A percentile compares a stretch with the other conserved stretches of the same genome.
phyloP scores from a whole-genome alignment of 257 asterid genomes.

The Solanum rostratum region DNA sequence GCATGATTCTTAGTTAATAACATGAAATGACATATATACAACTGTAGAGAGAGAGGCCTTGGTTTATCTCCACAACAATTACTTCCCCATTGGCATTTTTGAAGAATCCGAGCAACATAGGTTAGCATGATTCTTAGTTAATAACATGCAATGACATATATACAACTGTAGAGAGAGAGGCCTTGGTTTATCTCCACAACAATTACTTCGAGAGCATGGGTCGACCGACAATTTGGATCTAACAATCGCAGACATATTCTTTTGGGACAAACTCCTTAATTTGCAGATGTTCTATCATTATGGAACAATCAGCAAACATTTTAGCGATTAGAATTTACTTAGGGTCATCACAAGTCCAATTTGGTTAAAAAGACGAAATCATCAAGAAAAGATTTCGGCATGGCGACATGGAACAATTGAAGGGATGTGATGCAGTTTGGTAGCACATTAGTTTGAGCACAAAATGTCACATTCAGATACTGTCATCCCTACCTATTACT shows the following conservation, averaged over 20 bases:
- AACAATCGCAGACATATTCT: neutral
- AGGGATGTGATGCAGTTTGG: neutral
- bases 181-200: neutral
- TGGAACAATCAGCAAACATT: neutral
- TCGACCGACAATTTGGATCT: neutral
- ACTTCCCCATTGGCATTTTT: neutral
- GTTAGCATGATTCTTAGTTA: neutral
- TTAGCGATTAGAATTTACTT: neutral
- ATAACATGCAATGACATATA: neutral
- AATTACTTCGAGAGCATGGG: neutral
- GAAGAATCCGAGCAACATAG: too few species aligned
- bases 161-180: neutral
- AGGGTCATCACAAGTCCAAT: neutral
- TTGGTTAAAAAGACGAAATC: neutral
- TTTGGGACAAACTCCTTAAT: neutral
- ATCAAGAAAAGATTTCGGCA: neutral
- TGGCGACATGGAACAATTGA: neutral
- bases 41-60: neutral
- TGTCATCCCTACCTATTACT: neutral
- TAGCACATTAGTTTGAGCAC: neutral
- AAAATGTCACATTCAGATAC: neutral
- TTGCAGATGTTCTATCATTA: neutral
- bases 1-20: neutral
- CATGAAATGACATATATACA: neutral
- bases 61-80: neutral